phyloP scores from a whole-genome alignment of 106 monocot genomes.

The Dendrobium officinale region DNA sequence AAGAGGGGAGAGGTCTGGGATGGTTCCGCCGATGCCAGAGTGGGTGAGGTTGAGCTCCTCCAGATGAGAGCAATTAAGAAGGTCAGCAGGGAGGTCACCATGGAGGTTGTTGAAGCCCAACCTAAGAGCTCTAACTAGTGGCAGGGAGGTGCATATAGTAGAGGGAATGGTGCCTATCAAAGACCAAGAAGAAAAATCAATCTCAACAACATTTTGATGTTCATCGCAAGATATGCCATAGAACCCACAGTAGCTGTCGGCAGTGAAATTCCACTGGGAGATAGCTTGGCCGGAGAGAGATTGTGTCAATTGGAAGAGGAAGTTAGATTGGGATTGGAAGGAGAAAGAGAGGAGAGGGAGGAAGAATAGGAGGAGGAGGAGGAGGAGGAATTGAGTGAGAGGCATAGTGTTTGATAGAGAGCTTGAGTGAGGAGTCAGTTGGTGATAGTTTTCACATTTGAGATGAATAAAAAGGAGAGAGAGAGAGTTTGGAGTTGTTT shows the following conservation, averaged over 20 bases:
- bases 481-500: no score
- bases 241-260: constrained; percentile 33
- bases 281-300: constrained; percentile 46
- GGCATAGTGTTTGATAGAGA: constrained; percentile 14
- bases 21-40: constrained; percentile 39
- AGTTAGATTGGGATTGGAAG: constrained; percentile 31
- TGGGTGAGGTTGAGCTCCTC: constrained; percentile 55
- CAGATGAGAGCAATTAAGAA: constrained; percentile 60
- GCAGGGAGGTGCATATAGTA: constrained; percentile 51
- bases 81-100: constrained; percentile 41
- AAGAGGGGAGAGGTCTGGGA: constrained; percentile 68
- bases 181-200: constrained; percentile 62
- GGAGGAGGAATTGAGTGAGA: constrained; percentile 7
- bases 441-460: no score
- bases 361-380: constrained; percentile 5
- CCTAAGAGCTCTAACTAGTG: constrained; percentile 45
- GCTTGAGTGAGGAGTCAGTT: neutral
- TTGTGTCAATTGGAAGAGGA: constrained; percentile 52
- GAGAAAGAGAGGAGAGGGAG: constrained; percentile 1
- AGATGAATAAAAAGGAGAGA: no score
- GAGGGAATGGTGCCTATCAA: constrained; percentile 53
- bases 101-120: constrained; percentile 42
- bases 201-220: constrained; percentile 12
- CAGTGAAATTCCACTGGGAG: constrained; percentile 31
- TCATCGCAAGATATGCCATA: constrained; percentile 60